Percentiles rank a stretch among this genome's conserved stretches.
These are phyloP conservation scores for Besnoitia besnoiti DNA, from an alignment of 169 alveolate genomes.

Conservation along the genomic window DNA sequence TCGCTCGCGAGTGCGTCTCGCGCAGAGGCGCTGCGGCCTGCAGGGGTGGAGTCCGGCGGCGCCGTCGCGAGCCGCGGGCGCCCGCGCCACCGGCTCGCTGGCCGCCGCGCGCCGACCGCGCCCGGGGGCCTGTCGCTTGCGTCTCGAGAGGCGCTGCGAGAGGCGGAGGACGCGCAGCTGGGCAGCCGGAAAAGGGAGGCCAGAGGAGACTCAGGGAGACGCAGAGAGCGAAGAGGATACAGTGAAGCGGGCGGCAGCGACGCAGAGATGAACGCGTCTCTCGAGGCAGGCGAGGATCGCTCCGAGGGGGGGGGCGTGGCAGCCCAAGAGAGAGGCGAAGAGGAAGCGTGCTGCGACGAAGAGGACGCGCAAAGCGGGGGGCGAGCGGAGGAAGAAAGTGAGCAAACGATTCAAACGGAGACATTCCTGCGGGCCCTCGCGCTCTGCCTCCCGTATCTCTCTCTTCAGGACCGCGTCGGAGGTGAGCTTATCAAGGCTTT, in stretches of 20 bases:
- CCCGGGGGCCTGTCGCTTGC: not conserved
- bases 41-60: not conserved
- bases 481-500: not conserved
- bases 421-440: not conserved
- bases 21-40: not conserved
- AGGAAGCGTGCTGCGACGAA: not conserved
- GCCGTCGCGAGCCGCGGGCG: not conserved
- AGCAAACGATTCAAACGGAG: not conserved
- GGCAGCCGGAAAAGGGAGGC: not conserved
- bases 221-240: not conserved
- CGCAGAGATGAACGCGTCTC: not conserved
- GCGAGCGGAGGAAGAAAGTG: not conserved
- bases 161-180: not conserved
- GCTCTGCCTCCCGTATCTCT: slow-evolving; percentile 20
- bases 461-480: slow-evolving; percentile 1
- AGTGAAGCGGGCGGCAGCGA: not conserved
- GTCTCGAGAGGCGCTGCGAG: not conserved
- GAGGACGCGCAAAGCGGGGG: not conserved
- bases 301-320: no score
- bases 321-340: not conserved
- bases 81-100: not conserved
- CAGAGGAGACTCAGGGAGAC: not conserved
- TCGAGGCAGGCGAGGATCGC: not conserved
- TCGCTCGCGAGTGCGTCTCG: not conserved
- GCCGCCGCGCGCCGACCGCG: not conserved